These are phyloP conservation scores for Xylaria sp. DNA, from an alignment of 495 filamentous ascomycete genomes.

Conservation along the genomic window DNA sequence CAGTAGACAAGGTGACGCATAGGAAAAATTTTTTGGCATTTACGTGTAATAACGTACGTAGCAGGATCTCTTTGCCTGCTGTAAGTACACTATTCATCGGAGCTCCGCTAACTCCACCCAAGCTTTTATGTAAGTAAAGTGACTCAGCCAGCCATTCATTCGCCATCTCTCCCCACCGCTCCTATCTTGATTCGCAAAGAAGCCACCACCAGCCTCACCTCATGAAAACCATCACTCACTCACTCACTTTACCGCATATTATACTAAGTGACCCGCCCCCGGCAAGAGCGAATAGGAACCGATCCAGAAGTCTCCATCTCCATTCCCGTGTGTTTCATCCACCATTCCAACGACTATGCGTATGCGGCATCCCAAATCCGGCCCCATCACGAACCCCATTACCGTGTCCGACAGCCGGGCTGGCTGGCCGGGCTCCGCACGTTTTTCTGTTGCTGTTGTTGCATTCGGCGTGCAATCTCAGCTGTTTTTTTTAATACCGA, in stretches of 20 bases:
- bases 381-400: slow-evolving; percentile 20
- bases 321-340: slow-evolving; percentile 27
- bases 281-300: slow-evolving; percentile 22
- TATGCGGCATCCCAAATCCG: slow-evolving; percentile 11
- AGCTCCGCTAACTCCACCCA: slow-evolving; percentile 18
- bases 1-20: slow-evolving; percentile 13
- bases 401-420: slow-evolving; percentile 11
- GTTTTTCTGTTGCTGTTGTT: too few species aligned
- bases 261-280: neutral
- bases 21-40: neutral
- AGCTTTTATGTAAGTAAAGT: too few species aligned
- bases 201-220: slow-evolving; percentile 14
- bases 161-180: neutral
- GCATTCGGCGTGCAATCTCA: slow-evolving; percentile 12
- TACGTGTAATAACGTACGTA: neutral
- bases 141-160: slow-evolving; percentile 27
- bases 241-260: neutral
- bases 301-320: slow-evolving; percentile 22
- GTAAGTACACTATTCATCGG: neutral
- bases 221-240: slow-evolving; percentile 5
- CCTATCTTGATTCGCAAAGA: neutral
- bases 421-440: slow-evolving; percentile 1
- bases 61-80: neutral
- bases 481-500: neutral
- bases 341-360: slow-evolving; percentile 30